Evolutionary conservation across 208 protist genomes (phyloP), one percentile per base, ranked within the genome.

Genomic region (Crithidia acanthocephali): DNA sequence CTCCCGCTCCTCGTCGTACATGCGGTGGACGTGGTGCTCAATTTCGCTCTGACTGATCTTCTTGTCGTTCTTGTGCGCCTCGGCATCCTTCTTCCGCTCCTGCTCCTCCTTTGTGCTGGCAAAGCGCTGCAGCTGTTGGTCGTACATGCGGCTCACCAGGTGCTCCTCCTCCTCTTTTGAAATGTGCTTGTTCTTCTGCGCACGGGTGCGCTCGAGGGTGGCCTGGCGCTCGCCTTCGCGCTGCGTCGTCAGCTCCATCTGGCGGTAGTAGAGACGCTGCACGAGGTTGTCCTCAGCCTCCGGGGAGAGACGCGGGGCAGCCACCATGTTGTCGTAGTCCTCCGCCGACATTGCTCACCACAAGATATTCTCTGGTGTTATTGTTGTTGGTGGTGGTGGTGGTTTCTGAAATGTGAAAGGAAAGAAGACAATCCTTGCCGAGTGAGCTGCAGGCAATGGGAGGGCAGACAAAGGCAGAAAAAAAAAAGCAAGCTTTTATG

Each of bases 121-220:
- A 52, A 91, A 86, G 28, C 87, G 86, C 83, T 92, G 68, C 44
- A 93, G 52, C 76, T 96, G 91, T 61, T 92, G 77, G 50, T 96
- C 88, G 65, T 96, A 94, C 51, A 94, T 84, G 59, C 88, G 91
- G 13, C 70, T 65, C 5, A 92, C 84, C 20, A 96, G 75, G 33
- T 81, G 74, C 22, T 80, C 72, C 63, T 88, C 81, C 45, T 87
- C 81, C 25, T 79, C 75, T 67, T 84, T 87, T 8, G 74, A 66
- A 45, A 96, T 90, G 25, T 61, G 67, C 63, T 57, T 72, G 25
- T 45, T 56, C 42, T 66, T 71, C 70, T 83, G 76, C 18, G 57
- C 72, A 2, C 71, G 78, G 2, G 50, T 66, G 22, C 76, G 77
- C 50, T 80, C 72, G 13, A 96, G 81, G 27, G 80, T 77, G 28